These are phyloP conservation scores for Globisporangium cederbergense DNA, from an alignment of 352 stramenopile genomes.

Conservation along the genomic window DNA sequence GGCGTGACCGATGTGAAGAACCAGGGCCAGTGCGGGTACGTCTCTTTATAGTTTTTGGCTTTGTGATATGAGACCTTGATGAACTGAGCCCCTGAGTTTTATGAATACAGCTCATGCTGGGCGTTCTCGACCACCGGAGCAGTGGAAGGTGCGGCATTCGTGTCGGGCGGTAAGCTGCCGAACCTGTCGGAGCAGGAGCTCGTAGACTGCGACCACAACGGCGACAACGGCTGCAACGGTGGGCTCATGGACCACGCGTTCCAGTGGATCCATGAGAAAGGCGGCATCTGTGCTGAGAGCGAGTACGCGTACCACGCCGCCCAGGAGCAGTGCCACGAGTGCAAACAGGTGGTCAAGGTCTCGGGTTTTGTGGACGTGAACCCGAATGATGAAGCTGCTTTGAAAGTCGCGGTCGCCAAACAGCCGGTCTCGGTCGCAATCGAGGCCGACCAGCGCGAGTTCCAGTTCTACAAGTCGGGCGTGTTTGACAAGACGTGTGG, in stretches of 20 bases:
- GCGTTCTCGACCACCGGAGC: conserved; percentile 92
- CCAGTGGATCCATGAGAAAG: conserved; percentile 80
- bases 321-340: conserved; percentile 28
- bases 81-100: conserved; percentile 9
- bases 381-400: conserved; percentile 46
- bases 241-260: conserved; percentile 90
- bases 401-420: conserved; percentile 86
- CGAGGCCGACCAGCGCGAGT: conserved; percentile 90
- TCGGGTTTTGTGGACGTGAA: conserved; percentile 63
- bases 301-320: conserved; percentile 77
- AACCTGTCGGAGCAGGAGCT: conserved; percentile 92
- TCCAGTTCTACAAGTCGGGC: conserved; percentile 96
- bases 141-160: conserved; percentile 88
- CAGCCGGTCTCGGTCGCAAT: conserved; percentile 95
- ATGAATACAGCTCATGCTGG: conserved; percentile 87
- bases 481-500: conserved; percentile 76
- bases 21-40: conserved; percentile 91
- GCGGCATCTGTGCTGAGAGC: conserved; percentile 76
- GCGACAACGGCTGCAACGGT: conserved; percentile 89
- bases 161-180: conserved; percentile 62
- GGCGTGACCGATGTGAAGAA: conserved; percentile 84
- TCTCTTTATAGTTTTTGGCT: neutral
- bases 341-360: conserved; percentile 33
- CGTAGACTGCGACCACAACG: conserved; percentile 82
- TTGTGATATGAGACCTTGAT: neutral